Conservation (phyloP, 2,329 filamentous ascomycete genomes). For the Arthroderma sp. region DNA sequence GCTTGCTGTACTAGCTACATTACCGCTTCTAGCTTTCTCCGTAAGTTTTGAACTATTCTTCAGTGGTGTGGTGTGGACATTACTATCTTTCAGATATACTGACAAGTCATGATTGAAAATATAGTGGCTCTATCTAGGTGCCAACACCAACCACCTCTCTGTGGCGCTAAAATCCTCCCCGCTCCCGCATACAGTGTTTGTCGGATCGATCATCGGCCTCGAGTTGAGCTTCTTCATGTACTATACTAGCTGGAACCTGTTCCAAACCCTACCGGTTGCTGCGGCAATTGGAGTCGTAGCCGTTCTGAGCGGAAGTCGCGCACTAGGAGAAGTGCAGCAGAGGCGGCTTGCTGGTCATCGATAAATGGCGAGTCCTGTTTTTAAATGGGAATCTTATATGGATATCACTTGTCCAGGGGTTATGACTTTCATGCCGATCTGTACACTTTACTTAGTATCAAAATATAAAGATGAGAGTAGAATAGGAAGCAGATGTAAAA, state of each 20-base stretch:
- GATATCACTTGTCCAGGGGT: not conserved
- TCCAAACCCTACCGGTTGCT: conserved; percentile 70
- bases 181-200: conserved; percentile 70
- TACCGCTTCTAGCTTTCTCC: conserved; percentile 59
- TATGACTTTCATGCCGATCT: not conserved
- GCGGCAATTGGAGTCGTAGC: conserved; percentile 56
- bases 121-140: conserved; percentile 71
- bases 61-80: too few species aligned
- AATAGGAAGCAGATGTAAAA: not conserved
- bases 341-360: conserved; percentile 63
- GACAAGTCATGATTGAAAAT: conserved; percentile 10
- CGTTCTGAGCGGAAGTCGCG: conserved; percentile 78
- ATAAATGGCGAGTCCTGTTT: conserved; percentile 22
- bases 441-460: not conserved
- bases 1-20: conserved; percentile 56
- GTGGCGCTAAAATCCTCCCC: conserved; percentile 67
- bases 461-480: not conserved
- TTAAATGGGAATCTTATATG: not conserved
- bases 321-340: conserved; percentile 83
- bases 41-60: conserved; percentile 45
- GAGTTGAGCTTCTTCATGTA: conserved; percentile 92
- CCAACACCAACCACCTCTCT: conserved; percentile 64
- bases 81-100: not conserved
- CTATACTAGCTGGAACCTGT: conserved; percentile 83
- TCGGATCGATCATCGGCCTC: conserved; percentile 74